A percentile compares a stretch with the other conserved stretches of the same genome.
These are phyloP conservation scores for Inonotus hispidus DNA, from an alignment of 1,284 basidiomycete species.

Conservation along the genomic window DNA sequence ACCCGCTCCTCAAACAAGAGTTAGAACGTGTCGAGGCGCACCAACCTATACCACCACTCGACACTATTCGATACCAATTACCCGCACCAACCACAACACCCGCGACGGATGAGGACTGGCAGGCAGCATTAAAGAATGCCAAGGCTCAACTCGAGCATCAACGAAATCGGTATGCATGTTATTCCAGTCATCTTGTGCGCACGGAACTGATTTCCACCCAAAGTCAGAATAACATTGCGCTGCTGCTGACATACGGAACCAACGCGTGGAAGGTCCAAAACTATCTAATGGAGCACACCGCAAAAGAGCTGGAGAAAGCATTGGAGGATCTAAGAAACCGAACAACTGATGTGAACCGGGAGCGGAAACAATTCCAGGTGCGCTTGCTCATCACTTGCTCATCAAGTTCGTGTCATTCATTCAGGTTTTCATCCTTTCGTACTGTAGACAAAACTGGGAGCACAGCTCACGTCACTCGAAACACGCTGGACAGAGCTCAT, in stretches of 20 bases:
- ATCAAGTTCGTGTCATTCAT: background rate
- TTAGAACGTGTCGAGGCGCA: slow-evolving; percentile 68
- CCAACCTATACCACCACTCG: slow-evolving; percentile 68
- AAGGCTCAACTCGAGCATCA: slow-evolving; percentile 89
- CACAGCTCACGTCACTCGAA: slow-evolving; percentile 74
- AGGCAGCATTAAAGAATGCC: slow-evolving; percentile 71
- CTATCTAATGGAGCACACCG: slow-evolving; percentile 77
- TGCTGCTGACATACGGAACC: slow-evolving; percentile 83
- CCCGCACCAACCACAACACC: slow-evolving; percentile 62
- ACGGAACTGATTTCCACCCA: background rate
- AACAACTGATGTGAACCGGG: slow-evolving; percentile 79
- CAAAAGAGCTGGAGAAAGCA: slow-evolving; percentile 67
- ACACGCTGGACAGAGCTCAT: slow-evolving; percentile 87
- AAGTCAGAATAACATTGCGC: slow-evolving; percentile 79
- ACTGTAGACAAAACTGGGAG: slow-evolving; percentile 63
- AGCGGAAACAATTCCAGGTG: slow-evolving; percentile 82
- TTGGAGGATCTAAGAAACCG: slow-evolving; percentile 69
- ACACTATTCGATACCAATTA: slow-evolving; percentile 76
- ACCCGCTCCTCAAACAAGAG: slow-evolving; percentile 64
- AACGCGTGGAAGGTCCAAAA: slow-evolving; percentile 93
- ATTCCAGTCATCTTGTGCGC: background rate
- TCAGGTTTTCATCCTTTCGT: slow-evolving; percentile 8
- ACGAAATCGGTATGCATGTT: slow-evolving; percentile 62
- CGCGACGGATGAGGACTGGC: slow-evolving; percentile 76
- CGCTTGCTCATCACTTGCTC: slow-evolving; percentile 16